Evolutionary conservation across 768 basidiomycete species (phyloP).

Genomic region (Amanita jacksonii): DNA sequence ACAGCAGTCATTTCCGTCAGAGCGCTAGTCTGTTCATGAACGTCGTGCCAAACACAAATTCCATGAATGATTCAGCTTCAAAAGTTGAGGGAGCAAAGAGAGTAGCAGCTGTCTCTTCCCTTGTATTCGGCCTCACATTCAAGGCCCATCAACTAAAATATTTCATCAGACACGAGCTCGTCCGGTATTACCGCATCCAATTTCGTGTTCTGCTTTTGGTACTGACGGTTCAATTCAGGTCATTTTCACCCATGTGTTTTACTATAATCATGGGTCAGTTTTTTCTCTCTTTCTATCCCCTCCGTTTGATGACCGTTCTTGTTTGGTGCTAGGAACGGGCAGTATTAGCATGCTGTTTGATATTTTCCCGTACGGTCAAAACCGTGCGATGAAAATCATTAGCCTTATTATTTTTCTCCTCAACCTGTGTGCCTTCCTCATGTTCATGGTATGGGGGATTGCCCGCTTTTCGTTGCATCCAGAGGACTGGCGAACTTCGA

Average conservation of each 20-base stretch:
- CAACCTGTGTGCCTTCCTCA: conserved; percentile 34
- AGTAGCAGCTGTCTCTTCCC: too few relatives aligned
- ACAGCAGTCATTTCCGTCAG: too few relatives aligned
- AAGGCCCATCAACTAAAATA: conserved; percentile 3
- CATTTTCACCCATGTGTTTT: conserved; percentile 5
- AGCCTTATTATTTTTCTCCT: conserved; percentile 16
- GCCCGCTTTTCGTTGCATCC: conserved; percentile 35
- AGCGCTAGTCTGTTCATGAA: too few relatives aligned
- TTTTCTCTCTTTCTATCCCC: neutral
- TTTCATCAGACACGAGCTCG: conserved; percentile 3
- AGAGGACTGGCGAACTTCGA: conserved; percentile 33
- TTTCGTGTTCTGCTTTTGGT: neutral
- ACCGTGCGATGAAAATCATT: conserved; percentile 1
- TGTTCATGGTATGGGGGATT: conserved; percentile 28
- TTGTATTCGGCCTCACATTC: too few relatives aligned
- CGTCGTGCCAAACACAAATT: too few relatives aligned
- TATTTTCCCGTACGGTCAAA: conserved; percentile 7
- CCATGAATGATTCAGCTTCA: too few relatives aligned
- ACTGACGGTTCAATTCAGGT: conserved; percentile 1
- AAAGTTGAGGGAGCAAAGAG: too few relatives aligned
- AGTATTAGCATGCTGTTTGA: conserved; percentile 6
- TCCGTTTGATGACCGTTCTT: neutral
- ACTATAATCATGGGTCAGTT: conserved; percentile 3
- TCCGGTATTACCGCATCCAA: neutral
- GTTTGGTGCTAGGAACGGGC: conserved; percentile 1